Conservation (phyloP, 2,329 filamentous ascomycete genomes). For the Fusarium pseudograminearum region DNA sequence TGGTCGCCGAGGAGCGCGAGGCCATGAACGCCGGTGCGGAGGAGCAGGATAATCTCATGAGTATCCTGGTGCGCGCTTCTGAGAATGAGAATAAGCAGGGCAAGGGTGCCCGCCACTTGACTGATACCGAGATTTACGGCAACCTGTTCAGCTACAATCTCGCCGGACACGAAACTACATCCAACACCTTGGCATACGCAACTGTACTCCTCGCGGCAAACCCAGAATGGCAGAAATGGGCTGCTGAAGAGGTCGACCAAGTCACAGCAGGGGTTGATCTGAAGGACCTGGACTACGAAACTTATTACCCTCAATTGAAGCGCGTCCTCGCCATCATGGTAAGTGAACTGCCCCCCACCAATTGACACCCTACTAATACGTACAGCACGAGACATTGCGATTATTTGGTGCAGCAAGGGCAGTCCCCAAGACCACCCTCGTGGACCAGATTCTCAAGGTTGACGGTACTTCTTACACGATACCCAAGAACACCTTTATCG, state of each 20-base stretch:
- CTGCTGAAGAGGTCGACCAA: slow-evolving; percentile 53
- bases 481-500: slow-evolving; percentile 35
- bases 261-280: slow-evolving; percentile 23
- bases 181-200: slow-evolving; percentile 58
- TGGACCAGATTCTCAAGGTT: slow-evolving; percentile 31
- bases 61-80: slow-evolving; percentile 37
- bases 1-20: slow-evolving; percentile 33
- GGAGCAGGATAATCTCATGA: slow-evolving; percentile 38
- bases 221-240: slow-evolving; percentile 60
- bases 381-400: slow-evolving; percentile 37
- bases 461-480: slow-evolving; percentile 34
- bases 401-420: slow-evolving; percentile 38
- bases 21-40: slow-evolving; percentile 22
- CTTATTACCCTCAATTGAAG: slow-evolving; percentile 39
- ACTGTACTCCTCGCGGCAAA: slow-evolving; percentile 59
- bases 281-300: slow-evolving; percentile 36
- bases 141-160: slow-evolving; percentile 63
- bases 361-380: neutral
- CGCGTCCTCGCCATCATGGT: slow-evolving; percentile 39
- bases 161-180: slow-evolving; percentile 65
- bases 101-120: slow-evolving; percentile 45
- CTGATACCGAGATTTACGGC: slow-evolving; percentile 60
- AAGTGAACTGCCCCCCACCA: neutral
- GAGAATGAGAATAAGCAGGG: slow-evolving; percentile 18
- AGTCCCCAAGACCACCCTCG: slow-evolving; percentile 34